Conservation (phyloP, 1,139 yeast genomes). For the Candida tropicalis region DNA sequence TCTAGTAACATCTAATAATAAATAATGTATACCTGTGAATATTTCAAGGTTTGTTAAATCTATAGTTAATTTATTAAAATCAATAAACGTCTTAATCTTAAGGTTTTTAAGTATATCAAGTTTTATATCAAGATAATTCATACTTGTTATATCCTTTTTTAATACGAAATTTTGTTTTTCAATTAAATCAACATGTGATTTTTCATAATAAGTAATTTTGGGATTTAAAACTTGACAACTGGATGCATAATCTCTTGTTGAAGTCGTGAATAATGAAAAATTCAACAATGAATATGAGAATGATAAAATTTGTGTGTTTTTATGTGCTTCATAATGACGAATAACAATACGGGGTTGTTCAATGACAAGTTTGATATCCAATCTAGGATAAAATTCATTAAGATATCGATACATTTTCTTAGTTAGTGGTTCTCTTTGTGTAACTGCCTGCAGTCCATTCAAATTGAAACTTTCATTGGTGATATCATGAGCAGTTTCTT, state of each 20-base stretch:
- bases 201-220: slow-evolving; percentile 33
- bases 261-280: slow-evolving; percentile 39
- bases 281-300: slow-evolving; percentile 42
- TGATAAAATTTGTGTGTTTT: slow-evolving; percentile 32
- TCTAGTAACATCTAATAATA: slow-evolving; percentile 30
- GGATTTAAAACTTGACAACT: slow-evolving; percentile 41
- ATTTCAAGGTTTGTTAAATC: slow-evolving; percentile 36
- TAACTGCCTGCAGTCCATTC: background rate
- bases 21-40: slow-evolving; percentile 33
- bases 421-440: slow-evolving; percentile 12
- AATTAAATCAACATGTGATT: slow-evolving; percentile 12
- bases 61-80: slow-evolving; percentile 24
- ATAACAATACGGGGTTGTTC: slow-evolving; percentile 48
- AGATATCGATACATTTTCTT: slow-evolving; percentile 20
- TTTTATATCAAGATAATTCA: slow-evolving; percentile 17
- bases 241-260: slow-evolving; percentile 37
- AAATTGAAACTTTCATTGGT: background rate
- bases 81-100: slow-evolving; percentile 26
- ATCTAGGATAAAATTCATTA: slow-evolving; percentile 46
- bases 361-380: slow-evolving; percentile 43
- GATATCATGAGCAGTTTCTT: background rate
- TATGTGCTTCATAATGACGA: slow-evolving; percentile 26
- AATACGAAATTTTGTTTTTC: slow-evolving; percentile 21
- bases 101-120: slow-evolving; percentile 35
- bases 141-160: slow-evolving; percentile 22